These are phyloP conservation scores for Wickerhamiella dianesei DNA, from an alignment of 805 yeast species.

Conservation along the genomic window DNA sequence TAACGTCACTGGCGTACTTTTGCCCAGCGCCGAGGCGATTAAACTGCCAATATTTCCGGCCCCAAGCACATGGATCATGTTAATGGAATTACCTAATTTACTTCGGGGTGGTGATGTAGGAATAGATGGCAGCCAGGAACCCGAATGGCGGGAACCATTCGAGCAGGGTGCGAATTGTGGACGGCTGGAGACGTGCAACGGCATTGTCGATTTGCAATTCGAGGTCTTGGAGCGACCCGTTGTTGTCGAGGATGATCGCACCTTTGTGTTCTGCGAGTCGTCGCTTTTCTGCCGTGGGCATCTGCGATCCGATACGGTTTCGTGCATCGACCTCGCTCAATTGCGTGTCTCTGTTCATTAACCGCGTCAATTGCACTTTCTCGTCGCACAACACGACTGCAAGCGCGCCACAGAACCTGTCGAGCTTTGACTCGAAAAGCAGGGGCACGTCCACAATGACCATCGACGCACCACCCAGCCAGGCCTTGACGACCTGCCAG, in stretches of 20 bases:
- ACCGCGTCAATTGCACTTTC: constrained; percentile 47
- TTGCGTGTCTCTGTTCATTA: constrained; percentile 53
- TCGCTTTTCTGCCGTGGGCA: constrained; percentile 47
- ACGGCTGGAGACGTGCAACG: constrained; percentile 1
- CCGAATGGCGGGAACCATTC: constrained; percentile 5
- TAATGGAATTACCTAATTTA: no score
- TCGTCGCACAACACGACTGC: constrained; percentile 53
- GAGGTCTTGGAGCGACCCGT: constrained; percentile 33
- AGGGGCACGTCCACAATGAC: constrained; percentile 84
- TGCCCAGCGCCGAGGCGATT: constrained; percentile 34
- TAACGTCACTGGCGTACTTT: constrained; percentile 29
- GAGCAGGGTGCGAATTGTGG: neutral
- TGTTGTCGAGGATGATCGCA: constrained; percentile 44
- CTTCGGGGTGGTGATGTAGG: no score
- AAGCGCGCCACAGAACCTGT: constrained; percentile 54
- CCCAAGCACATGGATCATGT: constrained; percentile 31
- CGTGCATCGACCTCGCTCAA: constrained; percentile 51
- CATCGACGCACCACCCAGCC: constrained; percentile 41
- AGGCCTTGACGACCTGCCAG: constrained; percentile 40
- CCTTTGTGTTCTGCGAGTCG: constrained; percentile 39
- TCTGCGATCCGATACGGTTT: constrained; percentile 63
- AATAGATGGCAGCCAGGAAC: neutral
- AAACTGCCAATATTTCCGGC: constrained; percentile 43
- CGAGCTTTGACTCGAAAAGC: constrained; percentile 66
- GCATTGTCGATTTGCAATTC: constrained; percentile 30